Evolutionary conservation across 495 filamentous ascomycete genomes (phyloP).

Genomic region (Oleoguttula mirabilis): DNA sequence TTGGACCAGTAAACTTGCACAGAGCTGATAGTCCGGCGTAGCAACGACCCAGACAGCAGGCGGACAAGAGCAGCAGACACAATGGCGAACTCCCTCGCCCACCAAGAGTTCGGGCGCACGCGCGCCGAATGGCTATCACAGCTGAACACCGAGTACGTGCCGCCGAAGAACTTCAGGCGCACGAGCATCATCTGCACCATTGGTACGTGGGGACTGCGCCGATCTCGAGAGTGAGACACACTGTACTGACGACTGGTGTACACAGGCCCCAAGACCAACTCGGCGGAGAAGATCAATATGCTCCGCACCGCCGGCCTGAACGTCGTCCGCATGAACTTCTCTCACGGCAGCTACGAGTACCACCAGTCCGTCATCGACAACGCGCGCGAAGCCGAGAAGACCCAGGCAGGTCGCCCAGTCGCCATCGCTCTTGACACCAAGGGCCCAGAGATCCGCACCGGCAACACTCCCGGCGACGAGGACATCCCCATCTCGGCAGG

Average conservation of each 20-base stretch:
- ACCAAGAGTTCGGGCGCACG: constrained; percentile 62
- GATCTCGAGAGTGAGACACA: too few relatives aligned
- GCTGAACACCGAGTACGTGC: constrained; percentile 66
- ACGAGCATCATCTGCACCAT: constrained; percentile 99
- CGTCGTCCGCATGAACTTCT: constrained; percentile 99
- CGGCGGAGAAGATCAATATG: constrained; percentile 85
- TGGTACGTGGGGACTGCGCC: too few relatives aligned
- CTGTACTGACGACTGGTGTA: neutral
- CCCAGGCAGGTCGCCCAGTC: constrained; percentile 66
- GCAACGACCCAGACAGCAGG: too few relatives aligned
- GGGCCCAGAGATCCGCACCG: constrained; percentile 96
- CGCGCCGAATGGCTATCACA: constrained; percentile 86
- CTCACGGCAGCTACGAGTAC: constrained; percentile 93
- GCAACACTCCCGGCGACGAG: constrained; percentile 71
- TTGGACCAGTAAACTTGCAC: too few relatives aligned
- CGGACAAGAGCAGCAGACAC: too few relatives aligned
- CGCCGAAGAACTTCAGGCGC: constrained; percentile 76
- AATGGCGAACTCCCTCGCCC: constrained; percentile 64
- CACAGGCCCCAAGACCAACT: constrained; percentile 90
- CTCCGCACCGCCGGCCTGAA: constrained; percentile 84
- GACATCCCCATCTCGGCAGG: constrained; percentile 82
- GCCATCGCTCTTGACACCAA: constrained; percentile 99
- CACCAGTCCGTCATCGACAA: constrained; percentile 95
- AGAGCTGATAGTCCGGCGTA: too few relatives aligned
- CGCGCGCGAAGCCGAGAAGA: constrained; percentile 68